Base-by-base conservation (phyloP, 78 protist genomes). In the Trichosphaerium sp. region DNA sequence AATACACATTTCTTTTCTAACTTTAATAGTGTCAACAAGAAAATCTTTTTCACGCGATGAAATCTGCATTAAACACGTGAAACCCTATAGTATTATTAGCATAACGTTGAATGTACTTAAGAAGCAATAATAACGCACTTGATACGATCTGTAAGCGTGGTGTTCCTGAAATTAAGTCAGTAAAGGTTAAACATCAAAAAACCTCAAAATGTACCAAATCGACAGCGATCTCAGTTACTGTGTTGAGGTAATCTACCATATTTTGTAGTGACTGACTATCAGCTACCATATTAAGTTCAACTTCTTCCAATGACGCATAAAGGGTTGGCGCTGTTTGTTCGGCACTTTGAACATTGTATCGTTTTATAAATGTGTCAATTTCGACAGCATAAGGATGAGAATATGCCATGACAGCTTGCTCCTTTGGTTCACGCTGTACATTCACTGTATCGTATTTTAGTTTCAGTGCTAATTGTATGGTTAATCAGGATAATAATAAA, bases 61-160 rank as follows among this genome's bases (percentile, higher is more conserved):
- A 23, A 93, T 34, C 84, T 93, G 98, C 97, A 94, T 89, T 37
- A 96, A 82, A 75, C 99, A 96, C 14, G 62, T 65, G 47, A 94
- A 79, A n/a, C 98, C 98, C 54, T 88, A 88, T 71, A n/a, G n/a
- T n/a, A n/a, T n/a, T n/a, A n/a, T n/a, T n/a, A n/a, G n/a, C n/a
- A n/a, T n/a, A n/a, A n/a, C n/a, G n/a, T n/a, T n/a, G n/a, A n/a
- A n/a, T n/a, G n/a, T n/a, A n/a, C n/a, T n/a, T n/a, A n/a, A n/a
- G n/a, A n/a, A n/a, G n/a, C n/a, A n/a, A n/a, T n/a, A n/a, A n/a
- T n/a, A n/a, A n/a, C n/a, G n/a, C n/a, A n/a, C n/a, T n/a, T n/a
- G n/a, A 67, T n/a, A n/a, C n/a, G 61, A 94, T 0, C 94, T 68
- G 28, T 94, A 92, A 54, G 66, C 67, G 29, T 44, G 26, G 79